Percentiles rank a stretch among this genome's conserved stretches.
Conservation (phyloP, 495 filamentous ascomycete species). For the Halenospora varia region DNA sequence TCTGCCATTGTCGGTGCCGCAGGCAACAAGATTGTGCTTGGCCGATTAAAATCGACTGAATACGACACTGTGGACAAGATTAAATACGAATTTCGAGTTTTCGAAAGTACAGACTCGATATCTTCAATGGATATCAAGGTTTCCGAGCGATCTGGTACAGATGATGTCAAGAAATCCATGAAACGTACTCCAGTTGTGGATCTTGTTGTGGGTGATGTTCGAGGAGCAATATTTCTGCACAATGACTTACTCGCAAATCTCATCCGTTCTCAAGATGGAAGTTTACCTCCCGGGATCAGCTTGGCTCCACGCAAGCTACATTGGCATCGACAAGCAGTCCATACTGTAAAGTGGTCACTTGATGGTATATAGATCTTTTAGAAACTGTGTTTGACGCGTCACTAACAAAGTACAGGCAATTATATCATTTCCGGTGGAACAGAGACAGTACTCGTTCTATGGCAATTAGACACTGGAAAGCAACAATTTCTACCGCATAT, state of each 20-base stretch:
- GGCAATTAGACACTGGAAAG: conserved; percentile 85
- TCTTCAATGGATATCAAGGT: conserved; percentile 54
- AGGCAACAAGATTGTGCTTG: conserved; percentile 34
- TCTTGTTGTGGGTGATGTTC: conserved; percentile 67
- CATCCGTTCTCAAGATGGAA: conserved; percentile 9
- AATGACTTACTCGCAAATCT: conserved; percentile 64
- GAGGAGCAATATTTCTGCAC: conserved; percentile 75
- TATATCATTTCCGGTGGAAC: conserved; percentile 91
- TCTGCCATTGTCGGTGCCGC: conserved; percentile 35
- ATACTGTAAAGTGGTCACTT: conserved; percentile 77
- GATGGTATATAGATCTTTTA: conserved; percentile 70
- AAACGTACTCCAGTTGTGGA: conserved; percentile 47
- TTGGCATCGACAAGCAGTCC: conserved; percentile 86
- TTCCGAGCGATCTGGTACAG: conserved; percentile 14
- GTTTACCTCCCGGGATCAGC: conserved; percentile 15
- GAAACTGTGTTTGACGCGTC: too few species aligned
- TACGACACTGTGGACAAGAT: conserved; percentile 33
- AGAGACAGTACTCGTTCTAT: conserved; percentile 89
- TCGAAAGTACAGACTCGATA: conserved; percentile 49
- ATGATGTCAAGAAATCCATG: conserved; percentile 29
- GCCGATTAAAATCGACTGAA: conserved; percentile 27
- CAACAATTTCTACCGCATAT: conserved; percentile 84
- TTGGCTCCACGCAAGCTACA: conserved; percentile 54
- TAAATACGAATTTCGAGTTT: conserved; percentile 43
- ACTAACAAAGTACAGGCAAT: conserved; percentile 59